phyloP scores from a whole-genome alignment of 768 basidiomycete genomes.

The Pulveroboletus sp. region DNA sequence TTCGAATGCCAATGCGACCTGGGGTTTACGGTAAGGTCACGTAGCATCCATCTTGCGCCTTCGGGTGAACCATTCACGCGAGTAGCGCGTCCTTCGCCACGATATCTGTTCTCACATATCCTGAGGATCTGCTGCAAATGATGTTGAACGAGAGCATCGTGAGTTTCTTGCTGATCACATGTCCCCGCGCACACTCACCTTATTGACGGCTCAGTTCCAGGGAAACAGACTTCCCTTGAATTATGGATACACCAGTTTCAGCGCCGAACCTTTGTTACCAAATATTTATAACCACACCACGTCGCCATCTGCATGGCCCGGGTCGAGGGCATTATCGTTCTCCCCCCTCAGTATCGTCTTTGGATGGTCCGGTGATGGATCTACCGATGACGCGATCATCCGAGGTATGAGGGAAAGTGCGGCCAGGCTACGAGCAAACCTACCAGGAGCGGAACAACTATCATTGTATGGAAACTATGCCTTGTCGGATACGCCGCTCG shows the following conservation, averaged over 20 bases:
- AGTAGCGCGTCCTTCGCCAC: slow-evolving; percentile 23
- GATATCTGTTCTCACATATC: slow-evolving; percentile 23
- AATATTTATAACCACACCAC: slow-evolving; percentile 37
- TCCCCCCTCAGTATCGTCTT: slow-evolving; percentile 48
- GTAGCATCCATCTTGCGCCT: neutral
- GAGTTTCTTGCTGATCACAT: slow-evolving; percentile 1
- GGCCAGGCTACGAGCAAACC: slow-evolving; percentile 38
- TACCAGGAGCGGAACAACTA: slow-evolving; percentile 41
- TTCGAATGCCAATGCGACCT: slow-evolving; percentile 15
- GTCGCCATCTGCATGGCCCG: slow-evolving; percentile 46
- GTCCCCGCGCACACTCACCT: neutral
- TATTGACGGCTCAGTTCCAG: slow-evolving; percentile 37
- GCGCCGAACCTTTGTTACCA: slow-evolving; percentile 51
- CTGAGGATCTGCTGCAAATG: slow-evolving; percentile 15
- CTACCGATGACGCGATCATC: slow-evolving; percentile 40
- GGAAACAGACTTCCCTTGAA: slow-evolving; percentile 34
- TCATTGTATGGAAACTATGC: slow-evolving; percentile 63
- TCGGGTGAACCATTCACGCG: neutral
- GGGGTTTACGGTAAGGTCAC: slow-evolving; percentile 23
- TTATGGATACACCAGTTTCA: slow-evolving; percentile 43
- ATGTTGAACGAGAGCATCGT: slow-evolving; percentile 18
- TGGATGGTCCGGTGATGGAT: slow-evolving; percentile 39
- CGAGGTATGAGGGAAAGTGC: slow-evolving; percentile 39
- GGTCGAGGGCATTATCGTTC: slow-evolving; percentile 35
- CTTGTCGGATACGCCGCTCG: slow-evolving; percentile 46